Evolutionary conservation across 768 basidiomycete species (phyloP).

Genomic region (Boletus fagicola): DNA sequence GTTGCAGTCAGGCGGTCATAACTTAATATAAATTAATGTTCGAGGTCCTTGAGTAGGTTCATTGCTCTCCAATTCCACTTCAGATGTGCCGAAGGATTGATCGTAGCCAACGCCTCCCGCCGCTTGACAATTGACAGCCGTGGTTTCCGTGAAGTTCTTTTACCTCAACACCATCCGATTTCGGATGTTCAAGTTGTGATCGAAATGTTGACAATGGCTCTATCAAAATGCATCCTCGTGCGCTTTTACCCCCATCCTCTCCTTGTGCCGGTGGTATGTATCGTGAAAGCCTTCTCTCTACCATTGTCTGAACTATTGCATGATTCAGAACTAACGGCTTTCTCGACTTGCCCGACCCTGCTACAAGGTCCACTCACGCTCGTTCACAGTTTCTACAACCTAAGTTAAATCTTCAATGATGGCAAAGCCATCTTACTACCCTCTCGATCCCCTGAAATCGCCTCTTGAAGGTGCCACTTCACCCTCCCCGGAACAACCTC

Average conservation of each 20-base stretch:
- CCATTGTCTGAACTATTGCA: background rate
- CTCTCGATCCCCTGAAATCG: constrained; percentile 13
- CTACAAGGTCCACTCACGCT: constrained; percentile 9
- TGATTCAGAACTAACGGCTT: background rate
- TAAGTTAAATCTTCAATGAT: background rate
- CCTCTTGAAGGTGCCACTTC: background rate
- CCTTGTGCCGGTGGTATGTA: background rate
- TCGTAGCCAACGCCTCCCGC: background rate
- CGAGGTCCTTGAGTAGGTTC: no score
- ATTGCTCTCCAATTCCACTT: background rate
- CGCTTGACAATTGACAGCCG: no score
- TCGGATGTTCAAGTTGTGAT: background rate
- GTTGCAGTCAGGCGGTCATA: background rate
- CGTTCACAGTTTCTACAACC: constrained; percentile 1
- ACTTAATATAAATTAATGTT: no score
- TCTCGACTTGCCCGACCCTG: background rate
- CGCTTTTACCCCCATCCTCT: background rate
- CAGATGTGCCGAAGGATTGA: background rate
- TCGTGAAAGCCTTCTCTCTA: background rate
- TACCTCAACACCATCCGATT: background rate
- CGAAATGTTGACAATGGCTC: background rate
- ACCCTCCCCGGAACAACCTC: background rate
- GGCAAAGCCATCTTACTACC: constrained; percentile 21
- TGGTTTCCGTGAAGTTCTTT: background rate
- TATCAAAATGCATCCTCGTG: background rate